Base-by-base conservation (phyloP, 768 basidiomycete species). In the Rhodosporidiobolus sp. region DNA sequence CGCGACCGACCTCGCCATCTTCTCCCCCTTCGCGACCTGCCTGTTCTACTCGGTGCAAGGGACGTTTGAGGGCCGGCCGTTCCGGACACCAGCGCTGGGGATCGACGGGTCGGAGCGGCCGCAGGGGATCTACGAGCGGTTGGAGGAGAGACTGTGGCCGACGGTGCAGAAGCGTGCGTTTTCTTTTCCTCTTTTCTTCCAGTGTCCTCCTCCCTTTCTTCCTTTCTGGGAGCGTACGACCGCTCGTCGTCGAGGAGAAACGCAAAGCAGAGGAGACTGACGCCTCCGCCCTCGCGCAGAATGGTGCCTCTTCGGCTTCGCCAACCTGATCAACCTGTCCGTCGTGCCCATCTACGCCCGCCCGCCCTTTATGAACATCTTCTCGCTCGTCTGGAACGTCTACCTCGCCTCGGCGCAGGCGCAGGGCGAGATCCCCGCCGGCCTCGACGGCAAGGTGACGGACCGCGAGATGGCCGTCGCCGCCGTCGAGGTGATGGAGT, bases 361-460 rank as follows among this genome's bases (percentile, higher is more conserved):
- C 1, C 78, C 78, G 10, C 77, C 77, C 1, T 73, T 79, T 59
- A 73, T 77, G 65, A 77, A 77, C 64, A 19, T 76, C 26, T 38
- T 78, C 52, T 58, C 35, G 20, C 49, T 53, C 53, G 70, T 64
- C 32, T 71, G 70, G 70, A 65, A 63, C 22, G 38, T 52, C 7
- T 71, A 66, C 70, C 45, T 71, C 7, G 70, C 70, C 5, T 61
- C 64, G 0, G 65, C 60, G 9, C 56, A 56, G 24, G 38, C 50
- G 45, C 63, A 52, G 20, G 70, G 70, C 22, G 64, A 53, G 5
- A 43, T 61, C 34, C 35, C 56, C 5, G 63, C 63, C 2, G n/a
- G 26, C 34, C 43, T 35, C 17, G 8, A 4, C 7, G 12, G 32
- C 17, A n/a, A 50, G 45, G 49, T 56, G n/a, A 48, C 57, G 50